These are phyloP conservation scores for Kurtzmaniella quercitrusa DNA, from an alignment of 1,139 yeast species.

Conservation along the genomic window DNA sequence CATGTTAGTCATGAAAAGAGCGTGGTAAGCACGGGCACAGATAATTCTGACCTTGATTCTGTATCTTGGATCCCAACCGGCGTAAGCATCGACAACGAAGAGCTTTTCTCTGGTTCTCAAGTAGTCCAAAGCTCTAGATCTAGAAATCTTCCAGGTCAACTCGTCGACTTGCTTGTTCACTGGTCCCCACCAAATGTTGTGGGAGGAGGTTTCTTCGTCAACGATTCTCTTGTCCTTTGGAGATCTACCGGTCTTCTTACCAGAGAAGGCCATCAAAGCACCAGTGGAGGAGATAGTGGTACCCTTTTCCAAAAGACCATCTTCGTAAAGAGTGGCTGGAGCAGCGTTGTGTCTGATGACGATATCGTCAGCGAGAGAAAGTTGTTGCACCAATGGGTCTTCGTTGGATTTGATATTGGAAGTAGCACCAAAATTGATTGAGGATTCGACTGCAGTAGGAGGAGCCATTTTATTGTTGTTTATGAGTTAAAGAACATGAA, in stretches of 20 bases:
- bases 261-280: constrained; percentile 93
- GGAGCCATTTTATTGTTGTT: constrained; percentile 29
- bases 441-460: constrained; percentile 47
- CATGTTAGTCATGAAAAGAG: constrained; percentile 97
- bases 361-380: constrained; percentile 45
- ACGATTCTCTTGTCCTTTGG: constrained; percentile 98
- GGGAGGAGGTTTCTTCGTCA: constrained; percentile 81
- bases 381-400: constrained; percentile 44
- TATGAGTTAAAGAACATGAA: neutral
- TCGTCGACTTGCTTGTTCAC: constrained; percentile 94
- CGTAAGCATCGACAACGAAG: constrained; percentile 93
- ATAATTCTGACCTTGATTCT: constrained; percentile 94
- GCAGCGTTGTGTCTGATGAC: constrained; percentile 83
- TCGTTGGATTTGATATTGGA: constrained; percentile 39
- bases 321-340: constrained; percentile 90
- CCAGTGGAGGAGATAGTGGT: constrained; percentile 93
- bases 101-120: constrained; percentile 93
- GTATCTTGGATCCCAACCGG: constrained; percentile 99
- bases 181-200: constrained; percentile 98
- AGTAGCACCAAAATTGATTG: constrained; percentile 40
- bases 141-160: constrained; percentile 91
- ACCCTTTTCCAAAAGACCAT: constrained; percentile 85
- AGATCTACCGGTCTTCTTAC: constrained; percentile 95
- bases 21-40: constrained; percentile 98
- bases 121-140: constrained; percentile 96